Conservation (phyloP, 2,329 filamentous ascomycete species). For the Dactylellina cionopaga region DNA sequence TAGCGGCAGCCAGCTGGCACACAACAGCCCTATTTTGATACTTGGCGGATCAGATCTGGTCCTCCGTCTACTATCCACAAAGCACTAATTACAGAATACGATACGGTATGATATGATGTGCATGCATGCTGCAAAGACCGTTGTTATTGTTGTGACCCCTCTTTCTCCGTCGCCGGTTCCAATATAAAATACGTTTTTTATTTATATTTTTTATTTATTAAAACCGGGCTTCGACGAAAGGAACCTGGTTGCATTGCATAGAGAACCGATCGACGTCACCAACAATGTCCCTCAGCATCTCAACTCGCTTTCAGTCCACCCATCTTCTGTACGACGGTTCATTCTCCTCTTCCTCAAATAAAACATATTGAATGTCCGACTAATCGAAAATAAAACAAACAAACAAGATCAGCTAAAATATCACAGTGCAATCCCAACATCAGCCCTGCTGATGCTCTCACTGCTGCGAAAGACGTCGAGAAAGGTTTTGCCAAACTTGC, state of each 20-base stretch:
- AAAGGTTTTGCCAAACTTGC: constrained; percentile 33
- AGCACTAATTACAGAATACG: too few species aligned
- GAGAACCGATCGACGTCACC: neutral
- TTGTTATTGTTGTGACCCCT: too few species aligned
- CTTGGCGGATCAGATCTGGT: constrained; percentile 2
- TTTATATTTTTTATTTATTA: too few species aligned
- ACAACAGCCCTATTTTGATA: neutral
- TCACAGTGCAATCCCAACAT: constrained; percentile 19
- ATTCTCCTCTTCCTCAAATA: neutral
- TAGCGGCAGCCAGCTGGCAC: constrained; percentile 15
- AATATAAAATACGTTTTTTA: too few species aligned
- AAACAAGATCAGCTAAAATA: constrained; percentile 31
- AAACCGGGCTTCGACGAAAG: too few species aligned
- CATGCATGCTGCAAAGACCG: too few species aligned
- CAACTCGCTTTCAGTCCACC: constrained; percentile 46
- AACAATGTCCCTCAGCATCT: constrained; percentile 38
- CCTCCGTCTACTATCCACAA: too few species aligned
- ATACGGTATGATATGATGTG: too few species aligned
- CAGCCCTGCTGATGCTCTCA: constrained; percentile 27
- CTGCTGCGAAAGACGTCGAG: constrained; percentile 37
- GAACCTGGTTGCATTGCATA: neutral
- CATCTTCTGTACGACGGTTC: constrained; percentile 33
- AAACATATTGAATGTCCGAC: neutral
- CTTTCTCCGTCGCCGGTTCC: too few species aligned
- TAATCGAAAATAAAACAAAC: neutral